These are phyloP conservation scores for Colletotrichum sp. DNA, from an alignment of 2,329 filamentous ascomycete species.

Conservation along the genomic window DNA sequence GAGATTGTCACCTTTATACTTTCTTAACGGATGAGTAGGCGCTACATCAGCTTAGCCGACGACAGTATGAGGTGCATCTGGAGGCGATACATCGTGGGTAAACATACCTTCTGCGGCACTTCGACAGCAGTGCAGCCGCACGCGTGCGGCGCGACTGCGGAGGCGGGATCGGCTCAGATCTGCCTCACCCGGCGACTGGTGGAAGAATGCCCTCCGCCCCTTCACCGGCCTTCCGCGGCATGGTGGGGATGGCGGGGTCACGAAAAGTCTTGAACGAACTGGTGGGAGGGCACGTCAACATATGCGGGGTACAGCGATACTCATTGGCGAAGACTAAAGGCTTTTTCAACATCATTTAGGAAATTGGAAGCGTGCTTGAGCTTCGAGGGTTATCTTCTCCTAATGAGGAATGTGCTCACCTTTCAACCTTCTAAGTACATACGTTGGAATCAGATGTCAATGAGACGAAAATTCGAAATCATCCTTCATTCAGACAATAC, in stretches of 20 bases:
- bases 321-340: not conserved
- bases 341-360: not conserved
- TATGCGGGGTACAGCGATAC: not conserved
- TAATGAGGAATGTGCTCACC: not conserved
- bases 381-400: not conserved
- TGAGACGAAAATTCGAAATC: fast-evolving
- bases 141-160: not conserved
- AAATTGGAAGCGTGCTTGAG: not conserved
- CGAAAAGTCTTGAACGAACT: not conserved
- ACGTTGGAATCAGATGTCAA: fast-evolving
- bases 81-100: not conserved
- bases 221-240: not conserved
- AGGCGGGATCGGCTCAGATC: not conserved
- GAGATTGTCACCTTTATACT: not conserved
- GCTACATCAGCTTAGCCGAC: not conserved
- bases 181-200: not conserved
- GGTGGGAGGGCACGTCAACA: not conserved
- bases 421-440: not conserved
- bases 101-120: not conserved
- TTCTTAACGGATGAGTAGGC: not conserved
- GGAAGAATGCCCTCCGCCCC: not conserved
- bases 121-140: not conserved
- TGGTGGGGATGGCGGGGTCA: not conserved
- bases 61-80: not conserved
- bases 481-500: not conserved